Percentiles rank a stretch among this genome's conserved stretches.
Evolutionary conservation across 2,329 filamentous ascomycete genomes (phyloP).

Genomic region (Phyllachora maydis): DNA sequence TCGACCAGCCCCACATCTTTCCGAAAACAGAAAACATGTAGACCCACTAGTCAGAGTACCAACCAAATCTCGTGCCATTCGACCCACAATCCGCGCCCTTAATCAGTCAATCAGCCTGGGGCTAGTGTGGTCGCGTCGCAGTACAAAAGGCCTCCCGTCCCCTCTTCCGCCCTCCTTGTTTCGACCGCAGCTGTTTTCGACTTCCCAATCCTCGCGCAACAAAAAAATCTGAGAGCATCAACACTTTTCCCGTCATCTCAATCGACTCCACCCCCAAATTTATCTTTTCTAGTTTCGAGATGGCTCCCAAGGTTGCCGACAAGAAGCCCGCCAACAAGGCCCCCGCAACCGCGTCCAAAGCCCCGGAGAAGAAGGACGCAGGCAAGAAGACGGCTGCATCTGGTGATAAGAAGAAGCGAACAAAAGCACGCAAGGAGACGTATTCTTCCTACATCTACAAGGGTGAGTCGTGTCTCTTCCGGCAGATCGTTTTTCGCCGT

Average conservation of each 20-base stretch:
- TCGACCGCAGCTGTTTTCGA: conserved; percentile 21
- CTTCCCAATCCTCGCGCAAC: conserved; percentile 12
- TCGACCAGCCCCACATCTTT: too few species aligned
- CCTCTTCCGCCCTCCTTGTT: conserved; percentile 24
- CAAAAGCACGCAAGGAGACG: conserved; percentile 99
- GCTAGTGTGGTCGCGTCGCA: conserved; percentile 32
- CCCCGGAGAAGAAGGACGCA: conserved; percentile 93
- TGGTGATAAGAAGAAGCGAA: conserved; percentile 99
- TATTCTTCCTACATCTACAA: conserved; percentile 99
- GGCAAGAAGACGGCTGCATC: conserved; percentile 97
- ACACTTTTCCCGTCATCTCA: conserved; percentile 6
- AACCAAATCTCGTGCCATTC: too few species aligned
- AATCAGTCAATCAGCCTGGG: too few species aligned
- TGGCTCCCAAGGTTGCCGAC: conserved; percentile 94
- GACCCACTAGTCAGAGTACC: too few species aligned
- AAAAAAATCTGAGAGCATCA: conserved; percentile 6
- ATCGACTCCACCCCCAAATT: conserved; percentile 19
- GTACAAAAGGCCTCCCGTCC: conserved; percentile 37
- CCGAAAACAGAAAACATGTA: too few species aligned
- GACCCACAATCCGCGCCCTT: too few species aligned
- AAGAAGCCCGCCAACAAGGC: conserved; percentile 99
- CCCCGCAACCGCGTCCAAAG: conserved; percentile 50
- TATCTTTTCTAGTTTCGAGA: too few species aligned
- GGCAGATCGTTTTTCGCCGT: not conserved
- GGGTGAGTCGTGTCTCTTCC: conserved; percentile 37